Percentiles rank a stretch among this genome's conserved stretches.
Evolutionary conservation across 768 basidiomycete species (phyloP).

Genomic region (Coprinopsis marcescibilis): DNA sequence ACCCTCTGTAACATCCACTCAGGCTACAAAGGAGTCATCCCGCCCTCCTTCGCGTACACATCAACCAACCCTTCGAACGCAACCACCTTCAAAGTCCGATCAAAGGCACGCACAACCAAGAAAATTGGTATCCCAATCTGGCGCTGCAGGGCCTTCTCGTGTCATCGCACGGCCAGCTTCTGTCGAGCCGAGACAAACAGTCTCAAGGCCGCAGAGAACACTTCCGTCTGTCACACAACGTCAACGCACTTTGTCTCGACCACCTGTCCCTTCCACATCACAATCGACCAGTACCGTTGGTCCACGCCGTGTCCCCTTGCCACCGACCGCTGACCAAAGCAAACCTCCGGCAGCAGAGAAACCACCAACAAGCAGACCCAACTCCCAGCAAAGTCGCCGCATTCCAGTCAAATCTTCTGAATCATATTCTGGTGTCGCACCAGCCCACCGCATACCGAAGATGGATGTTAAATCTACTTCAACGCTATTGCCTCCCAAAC

Average conservation of each 20-base stretch:
- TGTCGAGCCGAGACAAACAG: background rate
- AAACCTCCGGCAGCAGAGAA: background rate
- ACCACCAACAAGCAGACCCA: background rate
- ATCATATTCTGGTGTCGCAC: too few species aligned
- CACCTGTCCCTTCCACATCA: constrained; percentile 6
- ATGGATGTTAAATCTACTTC: too few species aligned
- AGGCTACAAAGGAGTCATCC: background rate
- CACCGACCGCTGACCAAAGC: background rate
- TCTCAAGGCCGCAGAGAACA: constrained; percentile 16
- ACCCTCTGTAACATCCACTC: constrained; percentile 1
- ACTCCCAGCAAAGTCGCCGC: constrained; percentile 7
- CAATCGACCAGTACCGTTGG: constrained; percentile 10
- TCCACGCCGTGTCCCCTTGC: constrained; percentile 20
- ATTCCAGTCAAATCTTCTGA: background rate
- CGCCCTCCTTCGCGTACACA: background rate
- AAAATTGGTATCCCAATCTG: constrained; percentile 2
- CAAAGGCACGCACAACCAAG: background rate
- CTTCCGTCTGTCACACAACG: constrained; percentile 15
- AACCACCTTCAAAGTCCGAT: background rate
- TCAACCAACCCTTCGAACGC: background rate
- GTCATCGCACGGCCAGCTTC: constrained; percentile 1
- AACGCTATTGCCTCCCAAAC: background rate
- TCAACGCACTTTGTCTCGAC: constrained; percentile 11
- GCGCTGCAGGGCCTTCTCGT: background rate
- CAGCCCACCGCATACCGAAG: too few species aligned